Evolutionary conservation across 768 basidiomycete species (phyloP).

Genomic region (Paxillus rubicundulus): DNA sequence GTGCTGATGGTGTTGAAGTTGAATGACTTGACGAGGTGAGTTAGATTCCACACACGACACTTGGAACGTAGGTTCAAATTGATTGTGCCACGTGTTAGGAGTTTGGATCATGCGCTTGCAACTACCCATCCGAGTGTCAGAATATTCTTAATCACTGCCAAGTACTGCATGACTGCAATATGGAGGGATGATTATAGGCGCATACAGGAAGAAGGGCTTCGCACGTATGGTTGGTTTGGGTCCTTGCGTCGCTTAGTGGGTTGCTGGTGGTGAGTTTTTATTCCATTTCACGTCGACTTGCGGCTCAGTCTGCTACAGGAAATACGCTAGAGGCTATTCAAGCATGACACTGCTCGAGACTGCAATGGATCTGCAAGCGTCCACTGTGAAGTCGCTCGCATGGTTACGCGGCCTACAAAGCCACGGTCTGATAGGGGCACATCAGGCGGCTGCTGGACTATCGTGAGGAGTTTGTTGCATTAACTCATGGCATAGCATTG

Average conservation of each 20-base stretch:
- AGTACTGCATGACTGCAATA: slow-evolving; percentile 79
- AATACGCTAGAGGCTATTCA: slow-evolving; percentile 53
- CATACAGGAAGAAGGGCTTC: slow-evolving; percentile 51
- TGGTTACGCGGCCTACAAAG: slow-evolving; percentile 66
- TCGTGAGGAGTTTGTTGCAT: slow-evolving; percentile 21
- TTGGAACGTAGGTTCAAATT: not conserved
- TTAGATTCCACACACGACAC: not conserved
- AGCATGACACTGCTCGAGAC: slow-evolving; percentile 54
- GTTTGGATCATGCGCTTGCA: slow-evolving; percentile 77
- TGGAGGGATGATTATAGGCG: slow-evolving; percentile 67
- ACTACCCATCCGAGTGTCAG: slow-evolving; percentile 88
- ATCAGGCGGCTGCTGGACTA: slow-evolving; percentile 70
- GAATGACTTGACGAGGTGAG: slow-evolving; percentile 80
- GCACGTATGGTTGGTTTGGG: slow-evolving; percentile 40
- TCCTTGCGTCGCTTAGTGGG: slow-evolving; percentile 57
- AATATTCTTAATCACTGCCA: slow-evolving; percentile 88
- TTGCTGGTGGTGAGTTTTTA: slow-evolving; percentile 66
- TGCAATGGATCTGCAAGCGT: slow-evolving; percentile 62
- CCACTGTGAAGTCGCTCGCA: slow-evolving; percentile 48
- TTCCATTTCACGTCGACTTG: not conserved
- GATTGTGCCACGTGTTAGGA: slow-evolving; percentile 39
- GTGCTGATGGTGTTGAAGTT: slow-evolving; percentile 82
- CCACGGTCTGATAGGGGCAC: slow-evolving; percentile 62
- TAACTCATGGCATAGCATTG: not conserved
- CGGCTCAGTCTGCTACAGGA: slow-evolving; percentile 40